Percentiles rank a stretch among this genome's conserved stretches.
phyloP scores from a whole-genome alignment of 768 basidiomycete genomes.

The Phanerochaete sordida region DNA sequence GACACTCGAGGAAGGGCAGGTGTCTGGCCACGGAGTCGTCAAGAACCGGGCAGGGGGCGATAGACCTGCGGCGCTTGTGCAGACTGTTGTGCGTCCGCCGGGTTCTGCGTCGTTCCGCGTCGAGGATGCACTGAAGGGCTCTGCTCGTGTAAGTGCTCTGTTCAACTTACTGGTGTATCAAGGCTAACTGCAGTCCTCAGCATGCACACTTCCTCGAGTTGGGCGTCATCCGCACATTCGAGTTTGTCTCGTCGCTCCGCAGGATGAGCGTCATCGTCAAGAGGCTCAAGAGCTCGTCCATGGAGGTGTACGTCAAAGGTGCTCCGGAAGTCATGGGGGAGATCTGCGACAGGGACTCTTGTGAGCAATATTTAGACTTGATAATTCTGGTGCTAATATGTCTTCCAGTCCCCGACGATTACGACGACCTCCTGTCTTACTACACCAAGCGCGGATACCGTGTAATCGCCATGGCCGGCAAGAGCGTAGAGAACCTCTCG shows the following conservation, averaged over 20 bases:
- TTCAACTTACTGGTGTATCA: background rate
- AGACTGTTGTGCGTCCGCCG: slow-evolving; percentile 93
- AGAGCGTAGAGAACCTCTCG: slow-evolving; percentile 87
- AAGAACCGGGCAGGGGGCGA: slow-evolving; percentile 59
- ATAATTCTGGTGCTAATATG: slow-evolving; percentile 11
- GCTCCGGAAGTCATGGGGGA: slow-evolving; percentile 97
- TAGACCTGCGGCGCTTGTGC: slow-evolving; percentile 84
- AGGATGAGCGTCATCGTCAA: slow-evolving; percentile 99
- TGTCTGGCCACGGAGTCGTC: slow-evolving; percentile 67
- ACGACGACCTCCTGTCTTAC: slow-evolving; percentile 93
- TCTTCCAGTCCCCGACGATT: slow-evolving; percentile 84
- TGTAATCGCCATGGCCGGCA: slow-evolving; percentile 97
- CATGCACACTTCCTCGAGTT: slow-evolving; percentile 96
- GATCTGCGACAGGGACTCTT: slow-evolving; percentile 89
- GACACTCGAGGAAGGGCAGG: slow-evolving; percentile 89
- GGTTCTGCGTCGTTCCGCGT: slow-evolving; percentile 88
- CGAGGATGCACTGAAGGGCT: slow-evolving; percentile 90
- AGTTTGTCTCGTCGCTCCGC: slow-evolving; percentile 90
- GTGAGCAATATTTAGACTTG: slow-evolving; percentile 45
- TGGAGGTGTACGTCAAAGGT: slow-evolving; percentile 99
- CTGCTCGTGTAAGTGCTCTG: slow-evolving; percentile 56
- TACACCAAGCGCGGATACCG: slow-evolving; percentile 97
- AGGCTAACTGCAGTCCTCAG: slow-evolving; percentile 36
- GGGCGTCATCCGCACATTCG: slow-evolving; percentile 93
- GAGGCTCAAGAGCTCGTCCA: slow-evolving; percentile 85